Base-by-base conservation (phyloP, 345 rosid genomes). In the Leavenworthia alabamica region DNA sequence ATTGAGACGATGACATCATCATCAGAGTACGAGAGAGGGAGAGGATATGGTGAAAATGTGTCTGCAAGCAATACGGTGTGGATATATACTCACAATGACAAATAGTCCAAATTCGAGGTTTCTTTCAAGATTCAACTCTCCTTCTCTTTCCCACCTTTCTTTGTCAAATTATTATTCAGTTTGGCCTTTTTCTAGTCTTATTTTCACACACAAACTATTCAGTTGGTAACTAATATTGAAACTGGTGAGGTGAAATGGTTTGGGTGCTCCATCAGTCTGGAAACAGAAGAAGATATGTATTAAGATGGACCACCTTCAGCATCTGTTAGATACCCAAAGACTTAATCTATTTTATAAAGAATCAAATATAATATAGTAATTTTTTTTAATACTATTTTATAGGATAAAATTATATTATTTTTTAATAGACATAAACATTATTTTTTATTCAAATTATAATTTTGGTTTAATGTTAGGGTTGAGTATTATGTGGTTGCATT, bases 1-100 rank as follows among this genome's bases (percentile, higher is more conserved):
- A 43, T 68, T 43, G 47, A 41, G 22, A 59, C 59, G 0, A 51
- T 42, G 66, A 60, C 56, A 60, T 32, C 55, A 60, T 32, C 55
- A 44, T 14, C 6, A 63, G 29, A 37, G 20, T 29, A 14, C 56
- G 44, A 40, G 48, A 48, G 56, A 56, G 43, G 47, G 15, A 46
- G 56, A 27, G 44, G 32, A 67, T 68, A 53, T 68, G 73, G 73
- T 45, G 67, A 60, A 60, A 68, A 9, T 44, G 67, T 68, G 73
- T 68, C 67, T 39, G 60, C 55, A 60, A 53, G 73, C 55, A 52
- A 60, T 43, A 35, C 22, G 10, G 67, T 68, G 67, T 40, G 67
- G 67, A 60, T 43, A 29, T 6, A 39, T 27, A 13, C 27, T 29
- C 22, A 60, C 28, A 52, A 31, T 29, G 15, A 60, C 28, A 52